Evolutionary conservation across 2,329 filamentous ascomycete genomes (phyloP).

Genomic region (Hypoxylon sp.): DNA sequence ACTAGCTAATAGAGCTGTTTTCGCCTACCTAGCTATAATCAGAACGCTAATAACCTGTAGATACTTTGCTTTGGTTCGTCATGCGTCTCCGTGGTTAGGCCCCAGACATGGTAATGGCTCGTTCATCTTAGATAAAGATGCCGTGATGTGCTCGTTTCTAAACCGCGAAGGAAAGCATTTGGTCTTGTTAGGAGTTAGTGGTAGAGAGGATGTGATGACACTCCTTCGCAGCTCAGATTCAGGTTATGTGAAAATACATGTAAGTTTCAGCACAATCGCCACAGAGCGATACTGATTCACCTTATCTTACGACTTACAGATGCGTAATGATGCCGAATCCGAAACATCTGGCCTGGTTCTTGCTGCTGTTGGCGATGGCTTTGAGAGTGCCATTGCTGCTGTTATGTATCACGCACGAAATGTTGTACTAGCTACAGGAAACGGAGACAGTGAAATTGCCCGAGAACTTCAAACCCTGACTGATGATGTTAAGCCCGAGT

Average conservation of each 20-base stretch:
- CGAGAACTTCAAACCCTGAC: constrained; percentile 60
- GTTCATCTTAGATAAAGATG: constrained; percentile 81
- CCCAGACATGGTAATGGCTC: constrained; percentile 81
- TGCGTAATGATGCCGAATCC: constrained; percentile 73
- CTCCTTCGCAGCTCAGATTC: constrained; percentile 73
- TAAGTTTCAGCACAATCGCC: constrained; percentile 54
- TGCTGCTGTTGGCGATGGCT: constrained; percentile 76
- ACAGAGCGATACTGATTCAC: not conserved
- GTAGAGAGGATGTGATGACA: constrained; percentile 75
- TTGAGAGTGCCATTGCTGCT: constrained; percentile 81
- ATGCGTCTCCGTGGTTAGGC: constrained; percentile 87
- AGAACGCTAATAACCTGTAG: constrained; percentile 54
- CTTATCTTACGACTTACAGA: constrained; percentile 51
- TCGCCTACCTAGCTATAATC: not conserved
- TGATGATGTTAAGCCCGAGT: constrained; percentile 68
- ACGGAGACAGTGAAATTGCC: constrained; percentile 56
- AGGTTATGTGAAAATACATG: constrained; percentile 76
- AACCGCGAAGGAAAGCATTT: constrained; percentile 77
- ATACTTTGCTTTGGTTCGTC: constrained; percentile 85
- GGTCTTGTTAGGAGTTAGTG: constrained; percentile 82
- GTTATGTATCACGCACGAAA: constrained; percentile 89
- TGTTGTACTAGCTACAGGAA: constrained; percentile 63
- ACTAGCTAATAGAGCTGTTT: not conserved
- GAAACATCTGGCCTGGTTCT: constrained; percentile 71
- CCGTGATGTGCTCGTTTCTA: constrained; percentile 81